phyloP scores from a whole-genome alignment of 805 yeast genomes.

The Cyberlindnera sargentensis region DNA sequence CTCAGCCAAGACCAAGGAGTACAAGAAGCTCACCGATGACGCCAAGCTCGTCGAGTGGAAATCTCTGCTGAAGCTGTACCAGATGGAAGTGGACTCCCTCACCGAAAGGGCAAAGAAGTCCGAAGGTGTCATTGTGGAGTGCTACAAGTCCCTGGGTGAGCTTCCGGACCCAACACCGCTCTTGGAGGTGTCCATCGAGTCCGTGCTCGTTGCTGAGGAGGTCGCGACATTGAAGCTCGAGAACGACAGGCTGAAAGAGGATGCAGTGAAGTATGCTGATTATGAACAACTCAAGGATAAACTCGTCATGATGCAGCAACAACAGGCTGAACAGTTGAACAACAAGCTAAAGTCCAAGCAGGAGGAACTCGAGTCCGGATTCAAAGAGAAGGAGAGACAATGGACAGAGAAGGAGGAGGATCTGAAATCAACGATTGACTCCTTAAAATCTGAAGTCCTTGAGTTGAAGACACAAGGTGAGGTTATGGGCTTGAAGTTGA shows the following conservation, averaged over 20 bases:
- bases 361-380: slow-evolving; percentile 38
- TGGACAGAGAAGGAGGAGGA: slow-evolving; percentile 58
- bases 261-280: slow-evolving; percentile 61
- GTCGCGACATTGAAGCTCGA: slow-evolving; percentile 45
- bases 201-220: slow-evolving; percentile 50
- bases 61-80: slow-evolving; percentile 67
- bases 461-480: slow-evolving; percentile 50
- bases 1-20: slow-evolving; percentile 80
- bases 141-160: slow-evolving; percentile 73
- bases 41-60: slow-evolving; percentile 63
- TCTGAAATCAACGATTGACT: slow-evolving; percentile 41
- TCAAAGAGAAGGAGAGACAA: slow-evolving; percentile 67
- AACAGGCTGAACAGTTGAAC: slow-evolving; percentile 46
- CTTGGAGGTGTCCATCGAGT: slow-evolving; percentile 60
- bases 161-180: slow-evolving; percentile 91
- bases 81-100: slow-evolving; percentile 77
- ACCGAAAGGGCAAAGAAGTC: slow-evolving; percentile 71
- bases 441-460: slow-evolving; percentile 47
- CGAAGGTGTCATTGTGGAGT: slow-evolving; percentile 65
- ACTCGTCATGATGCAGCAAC: slow-evolving; percentile 52
- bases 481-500: slow-evolving; percentile 31
- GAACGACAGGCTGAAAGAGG: slow-evolving; percentile 44
- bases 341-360: slow-evolving; percentile 62
- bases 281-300: slow-evolving; percentile 68
- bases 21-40: slow-evolving; percentile 62